phyloP scores from a whole-genome alignment of 176 grass and related monocot species.

The sorghum (Sorghum bicolor) region Sorghum_bicolor_NCBIv3 NC_012870.2:15049001-15049500 shows the following conservation, averaged over 20 bases:
- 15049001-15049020: constrained; percentile 92
- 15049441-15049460: constrained; percentile 72
- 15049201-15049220: constrained; percentile 82
- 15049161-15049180: constrained; percentile 99
- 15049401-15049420: constrained; percentile 97
- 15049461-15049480: constrained; percentile 82
- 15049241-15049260: constrained; percentile 9
- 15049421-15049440: constrained; percentile 73
- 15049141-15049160: constrained; percentile 87
- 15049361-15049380: constrained; percentile 90
- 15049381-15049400: constrained; percentile 97
- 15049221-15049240: constrained; percentile 45
- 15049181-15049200: constrained; percentile 94
- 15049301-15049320: constrained; percentile 61
- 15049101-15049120: constrained; percentile 80
- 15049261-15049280: constrained; percentile 16
- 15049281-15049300: constrained; percentile 57
- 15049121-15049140: constrained; percentile 81
- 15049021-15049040: constrained; percentile 94
- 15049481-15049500: background rate
- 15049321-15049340: constrained; percentile 69
- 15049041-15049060: constrained; percentile 95
- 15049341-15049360: constrained; percentile 84
- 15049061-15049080: constrained; percentile 95
- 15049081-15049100: constrained; percentile 95